Percentiles rank a stretch among this genome's conserved stretches.
Evolutionary conservation across 352 stramenopile species (phyloP).

Genomic region (Pythium brachiatum): DNA sequence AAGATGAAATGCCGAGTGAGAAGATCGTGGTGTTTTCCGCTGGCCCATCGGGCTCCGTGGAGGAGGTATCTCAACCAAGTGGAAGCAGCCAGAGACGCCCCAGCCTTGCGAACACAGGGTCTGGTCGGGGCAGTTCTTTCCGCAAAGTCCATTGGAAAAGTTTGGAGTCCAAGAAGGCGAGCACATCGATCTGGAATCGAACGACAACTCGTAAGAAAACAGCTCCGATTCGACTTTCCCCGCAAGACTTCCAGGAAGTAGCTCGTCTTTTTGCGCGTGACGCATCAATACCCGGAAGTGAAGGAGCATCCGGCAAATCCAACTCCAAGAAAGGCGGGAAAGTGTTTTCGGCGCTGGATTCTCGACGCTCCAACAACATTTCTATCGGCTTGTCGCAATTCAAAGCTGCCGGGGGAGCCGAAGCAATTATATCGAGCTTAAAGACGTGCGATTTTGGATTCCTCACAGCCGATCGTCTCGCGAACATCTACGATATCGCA

Average conservation of each 20-base stretch:
- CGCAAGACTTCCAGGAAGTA: constrained; percentile 66
- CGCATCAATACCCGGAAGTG: not conserved
- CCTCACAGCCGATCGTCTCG: constrained; percentile 57
- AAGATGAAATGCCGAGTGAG: constrained; percentile 62
- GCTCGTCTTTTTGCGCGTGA: constrained; percentile 52
- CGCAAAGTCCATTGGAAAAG: constrained; percentile 83
- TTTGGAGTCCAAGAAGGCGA: constrained; percentile 52
- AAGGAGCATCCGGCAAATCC: not conserved
- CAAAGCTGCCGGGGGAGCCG: constrained; percentile 47
- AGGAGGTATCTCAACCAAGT: not conserved
- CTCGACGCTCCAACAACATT: constrained; percentile 78
- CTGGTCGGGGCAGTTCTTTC: constrained; percentile 47
- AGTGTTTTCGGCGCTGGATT: constrained; percentile 61
- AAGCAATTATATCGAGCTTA: constrained; percentile 46
- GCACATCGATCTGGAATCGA: constrained; percentile 72
- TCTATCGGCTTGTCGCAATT: constrained; percentile 78
- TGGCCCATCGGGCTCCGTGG: constrained; percentile 32
- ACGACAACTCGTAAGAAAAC: constrained; percentile 58
- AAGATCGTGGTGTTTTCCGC: constrained; percentile 60
- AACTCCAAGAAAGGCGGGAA: constrained; percentile 13
- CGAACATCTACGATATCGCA: constrained; percentile 64
- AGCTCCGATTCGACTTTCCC: constrained; percentile 66
- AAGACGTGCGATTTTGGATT: constrained; percentile 56
- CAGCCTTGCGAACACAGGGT: constrained; percentile 16
- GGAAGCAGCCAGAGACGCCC: not conserved